A percentile compares a stretch with the other conserved stretches of the same genome.
These are phyloP conservation scores for Thuja plicata DNA, from an alignment of 83 land plant species.

Conservation along the genomic window DNA sequence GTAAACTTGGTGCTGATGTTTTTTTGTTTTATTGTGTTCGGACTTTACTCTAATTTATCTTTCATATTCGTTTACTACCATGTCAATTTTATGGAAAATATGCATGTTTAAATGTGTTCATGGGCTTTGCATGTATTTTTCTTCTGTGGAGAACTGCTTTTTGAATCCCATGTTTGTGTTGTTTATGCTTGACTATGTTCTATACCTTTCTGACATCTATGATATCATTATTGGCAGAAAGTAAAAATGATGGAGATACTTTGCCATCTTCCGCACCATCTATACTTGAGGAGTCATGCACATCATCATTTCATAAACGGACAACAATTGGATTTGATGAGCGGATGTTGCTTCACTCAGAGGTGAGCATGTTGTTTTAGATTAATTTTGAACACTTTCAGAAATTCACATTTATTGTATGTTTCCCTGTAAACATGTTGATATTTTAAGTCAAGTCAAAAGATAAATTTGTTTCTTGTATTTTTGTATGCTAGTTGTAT, in stretches of 20 bases:
- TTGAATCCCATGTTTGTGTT: neutral
- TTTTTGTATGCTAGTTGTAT: neutral
- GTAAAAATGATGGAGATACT: neutral
- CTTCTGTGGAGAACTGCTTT: neutral
- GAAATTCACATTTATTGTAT: neutral
- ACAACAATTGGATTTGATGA: constrained; percentile 90
- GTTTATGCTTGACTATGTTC: neutral
- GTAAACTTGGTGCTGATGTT: neutral
- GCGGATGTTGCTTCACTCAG: constrained; percentile 81
- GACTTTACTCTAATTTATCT: neutral
- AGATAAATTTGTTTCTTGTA: neutral
- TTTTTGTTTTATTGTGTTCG: neutral
- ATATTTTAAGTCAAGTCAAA: too few relatives aligned
- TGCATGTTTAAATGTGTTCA: neutral
- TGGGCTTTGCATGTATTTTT: neutral
- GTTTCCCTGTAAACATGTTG: neutral
- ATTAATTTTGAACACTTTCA: neutral
- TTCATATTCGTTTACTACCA: neutral
- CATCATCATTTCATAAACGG: constrained; percentile 15
- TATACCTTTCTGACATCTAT: neutral
- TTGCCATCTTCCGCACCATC: neutral
- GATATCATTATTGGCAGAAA: constrained; percentile 1
- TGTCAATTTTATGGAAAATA: neutral
- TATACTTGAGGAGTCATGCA: constrained; percentile 19
- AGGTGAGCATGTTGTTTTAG: constrained; percentile 23